Conservation (phyloP, 2,329 filamentous ascomycete species). For the Colletotrichum paranaense region DNA sequence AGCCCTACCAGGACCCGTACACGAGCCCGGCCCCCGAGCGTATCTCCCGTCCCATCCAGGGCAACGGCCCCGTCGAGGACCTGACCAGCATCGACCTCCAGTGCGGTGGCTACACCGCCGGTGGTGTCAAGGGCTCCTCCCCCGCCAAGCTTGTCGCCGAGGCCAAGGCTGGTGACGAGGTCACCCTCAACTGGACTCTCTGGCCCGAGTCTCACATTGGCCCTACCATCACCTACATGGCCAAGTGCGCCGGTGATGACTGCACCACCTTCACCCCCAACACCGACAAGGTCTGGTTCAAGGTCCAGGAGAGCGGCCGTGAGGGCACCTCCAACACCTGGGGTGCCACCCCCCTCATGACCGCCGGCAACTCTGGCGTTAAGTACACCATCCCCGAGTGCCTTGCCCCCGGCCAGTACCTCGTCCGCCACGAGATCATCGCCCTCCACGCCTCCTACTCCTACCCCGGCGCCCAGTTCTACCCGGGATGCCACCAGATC, state of each 20-base stretch:
- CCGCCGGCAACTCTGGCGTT: constrained; percentile 50
- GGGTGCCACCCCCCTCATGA: constrained; percentile 59
- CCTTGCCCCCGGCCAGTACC: constrained; percentile 60
- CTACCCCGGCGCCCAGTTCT: constrained; percentile 64
- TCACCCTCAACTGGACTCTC: constrained; percentile 66
- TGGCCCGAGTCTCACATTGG: constrained; percentile 63
- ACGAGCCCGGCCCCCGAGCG: constrained; percentile 52
- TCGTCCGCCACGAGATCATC: constrained; percentile 64
- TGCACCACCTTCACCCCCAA: constrained; percentile 62
- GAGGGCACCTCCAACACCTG: constrained; percentile 60
- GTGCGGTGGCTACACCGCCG: constrained; percentile 64
- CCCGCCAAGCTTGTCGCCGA: constrained; percentile 66
- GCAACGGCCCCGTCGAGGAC: constrained; percentile 68
- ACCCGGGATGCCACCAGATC: constrained; percentile 65
- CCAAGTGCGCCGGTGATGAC: constrained; percentile 63
- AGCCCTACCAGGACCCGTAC: constrained; percentile 58
- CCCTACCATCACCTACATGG: constrained; percentile 70
- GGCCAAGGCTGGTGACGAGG: constrained; percentile 63
- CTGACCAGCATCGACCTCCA: constrained; percentile 64
- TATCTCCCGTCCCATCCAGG: constrained; percentile 67
- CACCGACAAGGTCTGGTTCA: constrained; percentile 63
- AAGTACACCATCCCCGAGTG: constrained; percentile 62
- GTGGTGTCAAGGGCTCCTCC: constrained; percentile 58
- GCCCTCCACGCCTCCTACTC: constrained; percentile 56
- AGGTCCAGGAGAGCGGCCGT: constrained; percentile 61